Conservation (phyloP, 139 green algal species). For the Micractinium sp. region DNA sequence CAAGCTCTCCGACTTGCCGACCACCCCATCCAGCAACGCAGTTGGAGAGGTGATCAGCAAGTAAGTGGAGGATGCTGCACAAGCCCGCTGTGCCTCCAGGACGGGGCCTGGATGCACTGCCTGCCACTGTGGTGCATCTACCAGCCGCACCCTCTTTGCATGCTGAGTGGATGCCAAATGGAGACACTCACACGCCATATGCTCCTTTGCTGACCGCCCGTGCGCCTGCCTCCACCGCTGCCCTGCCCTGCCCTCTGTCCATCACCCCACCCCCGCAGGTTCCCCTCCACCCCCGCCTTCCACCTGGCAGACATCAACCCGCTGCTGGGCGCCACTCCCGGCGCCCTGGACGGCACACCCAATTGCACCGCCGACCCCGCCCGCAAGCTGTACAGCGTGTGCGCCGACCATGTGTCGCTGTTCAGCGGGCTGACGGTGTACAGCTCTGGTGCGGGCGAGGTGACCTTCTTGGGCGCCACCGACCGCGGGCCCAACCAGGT, state of each 20-base stretch:
- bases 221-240: no score
- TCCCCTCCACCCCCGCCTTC: background rate
- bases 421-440: background rate
- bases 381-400: background rate
- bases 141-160: no score
- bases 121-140: no score
- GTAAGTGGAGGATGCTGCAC: background rate
- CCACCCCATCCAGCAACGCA: background rate
- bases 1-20: background rate
- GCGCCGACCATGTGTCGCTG: background rate
- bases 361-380: background rate
- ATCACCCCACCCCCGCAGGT: background rate
- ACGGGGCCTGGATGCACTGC: background rate
- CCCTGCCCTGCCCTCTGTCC: background rate
- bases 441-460: background rate
- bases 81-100: no score
- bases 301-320: background rate
- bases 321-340: background rate
- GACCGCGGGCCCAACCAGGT: constrained; percentile 12
- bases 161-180: no score
- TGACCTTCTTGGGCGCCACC: background rate
- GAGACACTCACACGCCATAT: no score
- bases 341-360: background rate
- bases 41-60: background rate
- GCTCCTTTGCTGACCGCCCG: no score